These are phyloP conservation scores for Metschnikowia amazonensis DNA, from an alignment of 805 yeast species.

Conservation along the genomic window DNA sequence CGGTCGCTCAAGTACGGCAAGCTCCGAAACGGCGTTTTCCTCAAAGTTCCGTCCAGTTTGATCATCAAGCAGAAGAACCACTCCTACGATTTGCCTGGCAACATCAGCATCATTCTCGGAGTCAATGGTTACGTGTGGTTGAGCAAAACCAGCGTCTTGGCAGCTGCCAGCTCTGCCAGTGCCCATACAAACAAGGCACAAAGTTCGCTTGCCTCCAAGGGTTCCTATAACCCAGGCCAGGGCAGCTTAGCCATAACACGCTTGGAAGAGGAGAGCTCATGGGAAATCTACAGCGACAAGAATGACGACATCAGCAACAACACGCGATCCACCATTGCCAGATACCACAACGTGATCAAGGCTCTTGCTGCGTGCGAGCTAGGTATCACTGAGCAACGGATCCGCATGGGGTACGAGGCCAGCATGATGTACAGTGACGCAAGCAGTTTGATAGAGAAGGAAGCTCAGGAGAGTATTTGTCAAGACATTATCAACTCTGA, in stretches of 20 bases:
- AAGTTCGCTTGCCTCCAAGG: constrained; percentile 36
- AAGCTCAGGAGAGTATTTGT: constrained; percentile 69
- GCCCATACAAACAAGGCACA: constrained; percentile 32
- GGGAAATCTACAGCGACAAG: constrained; percentile 91
- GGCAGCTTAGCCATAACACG: constrained; percentile 73
- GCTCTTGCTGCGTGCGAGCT: constrained; percentile 82
- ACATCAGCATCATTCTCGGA: constrained; percentile 84
- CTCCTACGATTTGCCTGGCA: constrained; percentile 88
- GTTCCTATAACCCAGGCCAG: constrained; percentile 50
- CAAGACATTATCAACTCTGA: constrained; percentile 67
- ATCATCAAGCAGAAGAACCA: constrained; percentile 85
- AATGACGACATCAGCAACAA: constrained; percentile 69
- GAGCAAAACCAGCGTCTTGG: constrained; percentile 52
- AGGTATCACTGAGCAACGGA: constrained; percentile 79
- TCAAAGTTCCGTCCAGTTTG: constrained; percentile 77
- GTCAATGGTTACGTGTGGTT: constrained; percentile 96
- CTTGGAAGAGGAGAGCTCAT: constrained; percentile 85
- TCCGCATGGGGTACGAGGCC: constrained; percentile 82
- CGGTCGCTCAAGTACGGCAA: constrained; percentile 95
- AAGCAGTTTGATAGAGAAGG: constrained; percentile 55
- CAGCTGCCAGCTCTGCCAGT: constrained; percentile 19
- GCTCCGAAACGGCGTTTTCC: constrained; percentile 82
- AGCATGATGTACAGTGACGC: constrained; percentile 66
- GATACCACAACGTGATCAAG: constrained; percentile 80
- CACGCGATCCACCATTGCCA: constrained; percentile 67